Evolutionary conservation across 73 alveolate species (phyloP), one percentile per base, ranked within the genome.

Genomic region (Diophrys sp.): DNA sequence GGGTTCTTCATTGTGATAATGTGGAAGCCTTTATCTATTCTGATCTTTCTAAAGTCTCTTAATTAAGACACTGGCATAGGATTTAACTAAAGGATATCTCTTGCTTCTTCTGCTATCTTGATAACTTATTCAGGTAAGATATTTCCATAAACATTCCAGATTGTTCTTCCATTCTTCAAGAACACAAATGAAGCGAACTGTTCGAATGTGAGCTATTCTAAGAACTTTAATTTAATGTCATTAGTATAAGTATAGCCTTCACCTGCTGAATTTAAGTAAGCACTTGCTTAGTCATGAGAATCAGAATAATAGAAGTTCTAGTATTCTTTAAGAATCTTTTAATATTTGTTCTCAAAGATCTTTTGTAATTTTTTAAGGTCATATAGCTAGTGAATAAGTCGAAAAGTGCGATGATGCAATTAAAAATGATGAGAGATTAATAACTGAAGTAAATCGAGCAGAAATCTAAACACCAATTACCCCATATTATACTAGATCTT

Each of bases 241-340:
- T n/a, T 33, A 74, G 73, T 27, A 84, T 71, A 33, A 72, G 34
- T 24, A 66, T 77, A 11, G 81, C 93, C 54, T 25, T 27, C 1
- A 1, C 30, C 18, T 1, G 33, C 56, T 1, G 33, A 33, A 2
- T 33, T 25, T 55, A 78, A 56, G 71, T 34, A 62, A 0, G 70
- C 75, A 23, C 29, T 44, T 18, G 57, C 79, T 67, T 74, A 71
- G 28, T 72, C 44, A 56, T 70, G 74, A 14, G 96, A 44, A 0
- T 73, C 88, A 62, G 78, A 81, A 25, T 74, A 79, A 79, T 83
- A 89, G 87, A 80, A 86, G 81, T 80, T 79, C 0, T 86, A 44
- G 55, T 78, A 71, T 5, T 85, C 88, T 56, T 79, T 30, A 32
- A 78, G 69, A 14, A 85, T 79, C 73, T 84, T 67, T 76, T 79